Evolutionary conservation across 2,329 filamentous ascomycete species (phyloP).

Genomic region (Hymenotorrendiella dingleyae): DNA sequence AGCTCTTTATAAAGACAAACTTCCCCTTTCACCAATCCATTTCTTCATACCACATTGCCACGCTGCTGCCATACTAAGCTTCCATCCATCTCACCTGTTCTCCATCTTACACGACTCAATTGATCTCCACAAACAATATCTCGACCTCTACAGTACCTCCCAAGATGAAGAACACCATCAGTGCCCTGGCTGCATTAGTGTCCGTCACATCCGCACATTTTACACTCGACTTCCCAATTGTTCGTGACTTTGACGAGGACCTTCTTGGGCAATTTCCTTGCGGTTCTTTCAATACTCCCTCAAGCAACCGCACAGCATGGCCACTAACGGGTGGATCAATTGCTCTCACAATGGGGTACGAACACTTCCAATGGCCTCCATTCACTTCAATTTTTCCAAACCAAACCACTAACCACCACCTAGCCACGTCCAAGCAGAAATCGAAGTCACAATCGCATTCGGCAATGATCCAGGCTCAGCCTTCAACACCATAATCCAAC

Average conservation of each 20-base stretch:
- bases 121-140: too few species aligned
- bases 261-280: conserved; percentile 34
- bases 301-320: conserved; percentile 39
- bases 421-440: conserved; percentile 35
- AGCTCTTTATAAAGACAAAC: background rate
- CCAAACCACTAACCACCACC: background rate
- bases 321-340: conserved; percentile 45
- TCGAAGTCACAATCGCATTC: conserved; percentile 23
- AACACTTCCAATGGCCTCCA: background rate
- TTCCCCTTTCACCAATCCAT: too few species aligned
- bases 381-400: background rate
- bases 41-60: too few species aligned
- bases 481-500: conserved; percentile 23
- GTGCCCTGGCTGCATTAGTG: conserved; percentile 33
- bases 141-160: too few species aligned
- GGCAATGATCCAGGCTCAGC: conserved; percentile 18
- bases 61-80: too few species aligned
- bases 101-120: too few species aligned
- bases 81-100: background rate
- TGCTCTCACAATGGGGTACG: conserved; percentile 40
- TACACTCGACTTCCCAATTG: conserved; percentile 45
- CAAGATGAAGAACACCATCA: conserved; percentile 23
- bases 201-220: conserved; percentile 50
- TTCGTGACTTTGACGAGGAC: conserved; percentile 40
- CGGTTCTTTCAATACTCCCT: conserved; percentile 41